phyloP scores from a whole-genome alignment of 352 stramenopile species.

The Globisporangium acanthophoron region DNA sequence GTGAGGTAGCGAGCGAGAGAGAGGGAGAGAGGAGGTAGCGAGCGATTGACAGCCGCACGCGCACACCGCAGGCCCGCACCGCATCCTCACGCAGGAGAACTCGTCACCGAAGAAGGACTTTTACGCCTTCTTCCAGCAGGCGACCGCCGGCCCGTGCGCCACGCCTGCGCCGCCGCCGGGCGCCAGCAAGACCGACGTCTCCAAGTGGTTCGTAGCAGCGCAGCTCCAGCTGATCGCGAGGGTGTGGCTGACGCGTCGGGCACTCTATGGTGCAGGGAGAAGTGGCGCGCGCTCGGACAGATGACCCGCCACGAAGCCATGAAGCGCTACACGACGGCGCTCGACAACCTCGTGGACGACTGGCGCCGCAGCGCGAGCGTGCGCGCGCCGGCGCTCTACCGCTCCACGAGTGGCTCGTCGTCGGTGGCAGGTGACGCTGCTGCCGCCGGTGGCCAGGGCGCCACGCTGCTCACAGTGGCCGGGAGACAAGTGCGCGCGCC shows the following conservation, averaged over 20 bases:
- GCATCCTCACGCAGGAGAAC: slow-evolving; percentile 65
- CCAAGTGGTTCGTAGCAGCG: slow-evolving; percentile 32
- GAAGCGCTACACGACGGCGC: slow-evolving; percentile 63
- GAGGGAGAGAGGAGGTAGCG: too few relatives aligned
- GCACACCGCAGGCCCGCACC: slow-evolving; percentile 36
- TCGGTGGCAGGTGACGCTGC: slow-evolving; percentile 2
- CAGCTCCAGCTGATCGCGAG: too few relatives aligned
- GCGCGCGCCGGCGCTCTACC: slow-evolving; percentile 14
- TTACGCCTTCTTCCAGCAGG: slow-evolving; percentile 76
- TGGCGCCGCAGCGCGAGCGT: slow-evolving; percentile 61
- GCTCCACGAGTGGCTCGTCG: slow-evolving; percentile 11
- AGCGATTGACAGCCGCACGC: too few relatives aligned
- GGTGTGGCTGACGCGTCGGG: neutral
- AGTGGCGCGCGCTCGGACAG: slow-evolving; percentile 60
- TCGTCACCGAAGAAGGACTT: slow-evolving; percentile 78
- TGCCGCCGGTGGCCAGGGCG: slow-evolving; percentile 1
- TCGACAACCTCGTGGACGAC: slow-evolving; percentile 81
- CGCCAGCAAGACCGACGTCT: slow-evolving; percentile 46
- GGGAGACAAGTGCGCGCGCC: neutral
- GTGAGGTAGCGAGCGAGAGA: too few relatives aligned
- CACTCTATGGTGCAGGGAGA: slow-evolving; percentile 27
- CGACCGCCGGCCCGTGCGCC: slow-evolving; percentile 51
- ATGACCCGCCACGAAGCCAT: slow-evolving; percentile 76
- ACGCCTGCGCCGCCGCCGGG: slow-evolving; percentile 23
- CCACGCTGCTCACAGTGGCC: neutral